Conservation (phyloP, 2,329 filamentous ascomycete genomes). For the Dryadomyces sulphureus region DNA sequence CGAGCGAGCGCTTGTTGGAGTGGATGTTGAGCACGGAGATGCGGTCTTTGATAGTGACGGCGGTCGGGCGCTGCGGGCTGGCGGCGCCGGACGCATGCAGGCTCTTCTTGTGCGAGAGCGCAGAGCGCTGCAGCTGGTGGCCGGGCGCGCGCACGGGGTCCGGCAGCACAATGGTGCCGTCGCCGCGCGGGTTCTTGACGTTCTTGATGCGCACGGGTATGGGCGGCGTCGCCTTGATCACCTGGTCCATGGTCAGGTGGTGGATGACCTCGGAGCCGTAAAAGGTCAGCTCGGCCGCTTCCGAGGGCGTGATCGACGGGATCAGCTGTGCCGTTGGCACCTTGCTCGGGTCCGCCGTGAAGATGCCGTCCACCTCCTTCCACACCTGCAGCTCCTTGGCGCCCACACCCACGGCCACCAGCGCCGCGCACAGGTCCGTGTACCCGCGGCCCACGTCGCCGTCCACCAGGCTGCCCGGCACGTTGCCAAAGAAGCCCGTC, state of each 20-base stretch:
- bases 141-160: conserved; percentile 43
- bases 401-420: conserved; percentile 76
- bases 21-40: conserved; percentile 97
- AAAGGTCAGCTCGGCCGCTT: conserved; percentile 90
- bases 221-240: conserved; percentile 61
- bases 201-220: conserved; percentile 87
- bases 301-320: conserved; percentile 75
- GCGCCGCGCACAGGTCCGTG: conserved; percentile 86
- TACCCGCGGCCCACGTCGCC: conserved; percentile 86
- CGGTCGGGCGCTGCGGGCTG: conserved; percentile 59
- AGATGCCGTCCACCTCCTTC: conserved; percentile 77
- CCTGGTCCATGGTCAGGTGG: conserved; percentile 96
- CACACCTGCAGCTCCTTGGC: conserved; percentile 89
- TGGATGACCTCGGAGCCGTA: conserved; percentile 96
- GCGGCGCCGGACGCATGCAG: too few species aligned
- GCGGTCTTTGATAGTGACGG: conserved; percentile 93
- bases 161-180: conserved; percentile 71
- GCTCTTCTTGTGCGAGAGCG: too few species aligned
- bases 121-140: conserved; percentile 39
- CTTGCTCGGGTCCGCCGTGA: conserved; percentile 59
- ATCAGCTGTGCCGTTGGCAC: conserved; percentile 89
- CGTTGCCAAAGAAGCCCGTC: conserved; percentile 89
- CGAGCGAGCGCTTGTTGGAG: conserved; percentile 90
- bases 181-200: conserved; percentile 69
- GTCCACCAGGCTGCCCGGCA: conserved; percentile 70